Evolutionary conservation across 1,139 yeast genomes (phyloP), one percentile per base, ranked within the genome.

Genomic region (Magnusiomyces suaveolens): DNA sequence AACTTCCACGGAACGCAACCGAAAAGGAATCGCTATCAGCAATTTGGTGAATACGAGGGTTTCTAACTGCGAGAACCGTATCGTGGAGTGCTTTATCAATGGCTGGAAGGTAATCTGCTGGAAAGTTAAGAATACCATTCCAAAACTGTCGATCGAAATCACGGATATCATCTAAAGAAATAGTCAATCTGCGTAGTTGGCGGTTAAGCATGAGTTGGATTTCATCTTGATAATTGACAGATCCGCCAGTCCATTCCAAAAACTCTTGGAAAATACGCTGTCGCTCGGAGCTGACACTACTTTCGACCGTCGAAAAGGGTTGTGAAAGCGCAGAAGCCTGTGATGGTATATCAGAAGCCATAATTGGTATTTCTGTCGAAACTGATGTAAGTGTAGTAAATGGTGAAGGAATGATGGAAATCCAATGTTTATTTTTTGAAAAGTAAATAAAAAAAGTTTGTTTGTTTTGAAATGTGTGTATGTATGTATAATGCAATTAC

Each of bases 31-130:
- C 84, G 61, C 80, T 79, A 52, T 80, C 82, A 57, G 78, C 83
- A 49, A 83, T 71, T 29, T 76, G 75, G 54, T 69, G 72, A 1
- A 64, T 59, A 50, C 75, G 69, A 3, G 69, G 69, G 52, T 72
- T 73, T 33, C 71, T 26, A 69, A 74, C 33, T 70, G 60, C 82
- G 67, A 61, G 75, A 76, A 89, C 82, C 61, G 82, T 74, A 59
- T 89, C 96, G 60, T 87, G 77, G 52, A 92, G 74, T 0, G 97
- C 97, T 57, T 84, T 76, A 67, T 90, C 95, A 58, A 92, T 85
- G 6, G 97, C 90, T 4, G 97, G 97, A 36, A 92, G 72, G 64
- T 70, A 90, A 55, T 89, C 96, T 0, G 95, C 83, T 0, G 99
- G 98, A 24, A 73, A 74, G 57, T 80, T 76, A 57, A 92, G 71